Base-by-base conservation (phyloP, 495 filamentous ascomycete genomes). In the Penicillium canariense region DNA sequence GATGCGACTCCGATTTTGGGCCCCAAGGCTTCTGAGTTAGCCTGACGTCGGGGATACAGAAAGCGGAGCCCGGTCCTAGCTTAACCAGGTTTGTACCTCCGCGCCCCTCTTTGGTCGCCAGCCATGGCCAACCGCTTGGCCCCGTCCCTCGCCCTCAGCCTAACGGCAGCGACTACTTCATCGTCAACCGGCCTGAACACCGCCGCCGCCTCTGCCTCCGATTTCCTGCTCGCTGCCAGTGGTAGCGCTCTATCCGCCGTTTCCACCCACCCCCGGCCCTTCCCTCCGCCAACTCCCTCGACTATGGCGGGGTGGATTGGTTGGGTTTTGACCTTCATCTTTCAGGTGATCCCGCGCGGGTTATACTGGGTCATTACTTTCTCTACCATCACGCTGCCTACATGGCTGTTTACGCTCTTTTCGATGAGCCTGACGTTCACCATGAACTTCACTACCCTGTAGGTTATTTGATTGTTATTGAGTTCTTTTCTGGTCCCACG, bases 371-470 rank as follows among this genome's bases (percentile, higher is more conserved):
- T 84, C 34, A 84, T 97, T 54, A 90, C 89, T 48, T 90, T 96
- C 60, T 79, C 84, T 7, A 96, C 91, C 28, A 89, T 97, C 52
- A 93, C 91, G 5, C 68, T 96, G 54, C 93, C 94, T 32, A 88
- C 90, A 68, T 84, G 92, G 70, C 81, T 97, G 6, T 97, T 96
- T 71, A 92, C 86, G 9, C 79, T 97, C 46, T 91, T 97, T 67
- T 97, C 93, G n/a, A 96, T 89, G 58, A 94, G 87, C 71, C 68
- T 94, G 71, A 98, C 94, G 0, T 88, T 98, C 65, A 98, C 94
- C 9, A 95, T 98, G 91, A 97, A 96, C 67, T 90, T 91, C 58
- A 98, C 94, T 7, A 97, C 94, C 25, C 68, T 97, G 87, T 94
- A 83, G 66, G 83, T 64, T n/a, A n/a, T n/a, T n/a, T n/a, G n/a